Base-by-base conservation (phyloP, 176 grass and related monocot species). In the Musa schizocarpa region DNA sequence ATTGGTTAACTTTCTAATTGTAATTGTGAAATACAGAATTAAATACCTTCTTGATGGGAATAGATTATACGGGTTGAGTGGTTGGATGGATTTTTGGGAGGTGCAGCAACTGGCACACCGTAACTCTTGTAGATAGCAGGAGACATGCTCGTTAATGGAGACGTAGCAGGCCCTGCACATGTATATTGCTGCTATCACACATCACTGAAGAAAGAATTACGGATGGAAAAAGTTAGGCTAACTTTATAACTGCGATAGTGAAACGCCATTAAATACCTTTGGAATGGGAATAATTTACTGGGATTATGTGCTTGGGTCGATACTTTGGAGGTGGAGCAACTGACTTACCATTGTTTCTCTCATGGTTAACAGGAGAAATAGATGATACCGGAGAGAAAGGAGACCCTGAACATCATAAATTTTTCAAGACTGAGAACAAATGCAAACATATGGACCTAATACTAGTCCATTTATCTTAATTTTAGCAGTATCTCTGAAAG, bases 311-410 rank as follows among this genome's bases (percentile, higher is more conserved):
- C 14, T 70, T 51, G 9, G 43, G 10, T 51, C 49, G 21, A 70
- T 19, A 51, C 9, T 73, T 51, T 54, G 81, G 75, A 52, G 81
- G 81, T 78, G 75, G 27, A 65, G 55, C 34, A 65, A 83, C 67
- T 54, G 81, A 67, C 17, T 23, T 52, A 1, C n/a, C 54, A 43
- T 26, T 9, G 48, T 76, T 73, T 25, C 70, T 63, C 10, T 76
- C 77, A 43, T 66, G 81, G 23, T 57, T 20, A 13, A 58, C 65
- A 72, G 81, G 81, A 73, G 81, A 78, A 50, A 50, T 50, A 67
- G 68, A 27, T 77, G 65, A 48, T 65, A 83, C 20, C 57, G 72
- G 63, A 87, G 83, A 92, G 68, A 76, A 71, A 76, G 49, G 24
- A 56, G 72, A 29, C 68, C 23, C 84, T 89, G 24, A 69, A 78